phyloP scores from a whole-genome alignment of 495 filamentous ascomycete species.

The Talaromyces wortmannii region DNA sequence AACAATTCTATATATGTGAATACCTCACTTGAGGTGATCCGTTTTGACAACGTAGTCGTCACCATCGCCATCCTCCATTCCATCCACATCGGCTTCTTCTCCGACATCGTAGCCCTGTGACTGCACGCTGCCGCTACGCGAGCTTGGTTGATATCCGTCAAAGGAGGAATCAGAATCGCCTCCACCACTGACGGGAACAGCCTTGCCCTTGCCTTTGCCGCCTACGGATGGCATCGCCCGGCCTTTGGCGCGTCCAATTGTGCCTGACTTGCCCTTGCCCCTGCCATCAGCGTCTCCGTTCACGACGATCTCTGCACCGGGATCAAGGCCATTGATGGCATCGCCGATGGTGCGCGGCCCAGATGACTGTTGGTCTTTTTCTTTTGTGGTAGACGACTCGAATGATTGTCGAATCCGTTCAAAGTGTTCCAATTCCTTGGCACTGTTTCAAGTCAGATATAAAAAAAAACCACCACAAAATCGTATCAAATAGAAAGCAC shows the following conservation, averaged over 20 bases:
- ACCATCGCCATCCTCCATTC: slow-evolving; percentile 35
- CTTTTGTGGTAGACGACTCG: slow-evolving; percentile 49
- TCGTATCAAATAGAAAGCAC: slow-evolving; percentile 5
- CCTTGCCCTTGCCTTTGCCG: slow-evolving; percentile 51
- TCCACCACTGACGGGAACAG: slow-evolving; percentile 12
- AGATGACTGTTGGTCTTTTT: slow-evolving; percentile 18
- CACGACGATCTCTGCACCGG: slow-evolving; percentile 7
- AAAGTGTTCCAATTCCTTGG: slow-evolving; percentile 89
- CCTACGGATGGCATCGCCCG: slow-evolving; percentile 12
- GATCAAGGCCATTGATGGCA: slow-evolving; percentile 7
- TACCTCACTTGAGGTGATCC: slow-evolving; percentile 21
- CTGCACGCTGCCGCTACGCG: slow-evolving; percentile 4
- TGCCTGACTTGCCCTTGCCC: slow-evolving; percentile 17
- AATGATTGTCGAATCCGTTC: slow-evolving; percentile 75
- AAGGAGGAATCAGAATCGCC: slow-evolving; percentile 33
- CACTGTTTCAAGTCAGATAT: slow-evolving; percentile 41
- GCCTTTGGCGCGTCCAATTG: slow-evolving; percentile 29
- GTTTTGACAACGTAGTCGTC: slow-evolving; percentile 44
- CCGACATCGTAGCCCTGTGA: slow-evolving; percentile 16
- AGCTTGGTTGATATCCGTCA: slow-evolving; percentile 16
- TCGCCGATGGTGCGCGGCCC: slow-evolving; percentile 10
- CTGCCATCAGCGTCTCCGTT: slow-evolving; percentile 23
- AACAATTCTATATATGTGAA: not conserved
- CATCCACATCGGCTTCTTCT: slow-evolving; percentile 31
- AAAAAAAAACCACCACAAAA: not conserved